phyloP scores from a whole-genome alignment of 345 rosid species.

The Melaleuca alternifolia region DNA sequence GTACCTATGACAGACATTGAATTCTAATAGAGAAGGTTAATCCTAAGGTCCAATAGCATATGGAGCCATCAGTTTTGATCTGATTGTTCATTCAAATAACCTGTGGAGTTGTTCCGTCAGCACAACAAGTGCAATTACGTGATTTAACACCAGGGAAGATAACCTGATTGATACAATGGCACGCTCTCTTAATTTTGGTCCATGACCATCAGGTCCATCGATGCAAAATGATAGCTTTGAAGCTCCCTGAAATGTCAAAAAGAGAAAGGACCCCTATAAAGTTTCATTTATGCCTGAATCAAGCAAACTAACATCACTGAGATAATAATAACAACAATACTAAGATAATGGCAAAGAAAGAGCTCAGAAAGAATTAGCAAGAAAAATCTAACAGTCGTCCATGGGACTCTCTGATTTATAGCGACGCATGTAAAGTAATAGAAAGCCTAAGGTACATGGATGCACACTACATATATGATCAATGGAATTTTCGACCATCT shows the following conservation, averaged over 20 bases:
- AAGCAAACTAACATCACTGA: not conserved
- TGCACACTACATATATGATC: too few species aligned
- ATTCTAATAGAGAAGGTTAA: too few species aligned
- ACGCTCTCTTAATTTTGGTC: constrained; percentile 38
- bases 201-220: constrained; percentile 87
- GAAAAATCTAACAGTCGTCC: too few species aligned
- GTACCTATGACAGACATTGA: too few species aligned
- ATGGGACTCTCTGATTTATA: too few species aligned
- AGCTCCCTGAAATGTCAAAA: constrained; percentile 58
- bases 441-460: too few species aligned
- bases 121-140: constrained; percentile 71
- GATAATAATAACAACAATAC: constrained; percentile 4
- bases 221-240: constrained; percentile 68
- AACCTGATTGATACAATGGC: constrained; percentile 53
- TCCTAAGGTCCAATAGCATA: too few species aligned
- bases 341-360: too few species aligned
- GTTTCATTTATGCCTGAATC: not conserved
- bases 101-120: constrained; percentile 79
- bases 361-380: too few species aligned
- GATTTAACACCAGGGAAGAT: constrained; percentile 82
- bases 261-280: not conserved
- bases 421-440: too few species aligned
- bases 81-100: constrained; percentile 10
- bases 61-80: not conserved
- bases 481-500: too few species aligned